Conservation (phyloP, 108 stramenopile genomes). For the Craspedostauros australis region DNA sequence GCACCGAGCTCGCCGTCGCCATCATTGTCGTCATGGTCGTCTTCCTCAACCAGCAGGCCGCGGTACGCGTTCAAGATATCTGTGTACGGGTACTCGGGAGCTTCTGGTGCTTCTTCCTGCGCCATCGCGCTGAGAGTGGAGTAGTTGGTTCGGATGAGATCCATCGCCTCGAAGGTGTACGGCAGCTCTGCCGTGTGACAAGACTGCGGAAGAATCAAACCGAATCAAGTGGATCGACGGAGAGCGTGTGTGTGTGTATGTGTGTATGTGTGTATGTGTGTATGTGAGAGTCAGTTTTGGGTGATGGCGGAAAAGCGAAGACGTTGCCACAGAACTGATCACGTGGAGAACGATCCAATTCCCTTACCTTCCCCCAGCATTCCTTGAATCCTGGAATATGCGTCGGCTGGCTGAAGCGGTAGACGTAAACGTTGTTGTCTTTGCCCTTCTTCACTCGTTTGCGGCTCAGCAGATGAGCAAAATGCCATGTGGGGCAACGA, state of each 20-base stretch:
- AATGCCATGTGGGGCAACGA: constrained; percentile 72
- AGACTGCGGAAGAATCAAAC: constrained; percentile 2
- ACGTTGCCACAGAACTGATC: no score
- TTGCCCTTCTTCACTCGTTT: constrained; percentile 23
- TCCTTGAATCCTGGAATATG: constrained; percentile 71
- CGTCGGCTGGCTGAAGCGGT: constrained; percentile 77
- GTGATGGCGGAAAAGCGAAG: no score
- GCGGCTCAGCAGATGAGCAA: constrained; percentile 45
- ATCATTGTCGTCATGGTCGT: constrained; percentile 10
- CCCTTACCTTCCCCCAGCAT: constrained; percentile 54
- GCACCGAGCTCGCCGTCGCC: not conserved
- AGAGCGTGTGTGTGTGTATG: no score
- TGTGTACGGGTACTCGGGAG: constrained; percentile 59
- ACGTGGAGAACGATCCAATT: not conserved
- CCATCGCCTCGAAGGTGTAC: constrained; percentile 74
- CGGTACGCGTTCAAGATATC: constrained; percentile 45
- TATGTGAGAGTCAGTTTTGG: no score
- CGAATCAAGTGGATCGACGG: not conserved
- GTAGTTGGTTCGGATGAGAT: constrained; percentile 53
- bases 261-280: no score
- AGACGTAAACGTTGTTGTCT: constrained; percentile 65
- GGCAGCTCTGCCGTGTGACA: constrained; percentile 87
- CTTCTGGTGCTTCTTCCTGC: constrained; percentile 44
- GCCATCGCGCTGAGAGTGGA: constrained; percentile 43
- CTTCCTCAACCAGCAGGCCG: constrained; percentile 29